Evolutionary conservation across 345 rosid genomes (phyloP), one percentile per base, ranked within the genome.

Genomic region (Melaleuca quinquenervia): DNA sequence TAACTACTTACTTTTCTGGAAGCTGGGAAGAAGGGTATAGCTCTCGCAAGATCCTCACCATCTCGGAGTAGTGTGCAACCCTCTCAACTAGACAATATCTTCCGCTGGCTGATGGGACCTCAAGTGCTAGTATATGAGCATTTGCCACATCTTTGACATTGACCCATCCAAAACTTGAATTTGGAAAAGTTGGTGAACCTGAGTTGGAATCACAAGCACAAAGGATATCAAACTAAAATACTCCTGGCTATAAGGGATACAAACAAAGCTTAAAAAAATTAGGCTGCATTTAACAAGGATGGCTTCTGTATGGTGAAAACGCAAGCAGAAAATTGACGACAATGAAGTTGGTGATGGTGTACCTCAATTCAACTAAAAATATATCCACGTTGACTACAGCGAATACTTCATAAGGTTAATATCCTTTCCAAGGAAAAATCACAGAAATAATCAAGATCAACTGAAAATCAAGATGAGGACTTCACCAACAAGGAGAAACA

Each of bases 71-170:
- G 88, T 95, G 99, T 20, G 89, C 94, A 89, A 94, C 93, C 87
- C 91, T 95, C 90, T 95, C 98, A 55, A 94, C 98, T 90, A 95
- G 86, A 90, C 96, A 95, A 85, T 95, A 91, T 91, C 99, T 93
- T 85, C 99, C 98, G 86, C 85, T 92, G 36, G 98, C 98, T 52
- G 91, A 90, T 60, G 96, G 94, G 89, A 91, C 90, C 90, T 97
- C 98, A 86, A 94, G 93, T 80, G 99, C 99, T 88, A 91, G 95
- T 84, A 97, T 93, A 36, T 97, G 99, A 22, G 98, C 98, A 86
- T 90, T 90, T 1, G 98, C 98, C 82, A 96, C 98, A 90, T 96
- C 98, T 89, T 92, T 93, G 48, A 96, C 97, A 84, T 95, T 94
- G 12, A 97, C 92, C 97, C 98, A 97, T 84, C 99, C 98, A 64